phyloP scores from a whole-genome alignment of 805 yeast genomes.

The Metschnikowia aberdeeniae region DNA sequence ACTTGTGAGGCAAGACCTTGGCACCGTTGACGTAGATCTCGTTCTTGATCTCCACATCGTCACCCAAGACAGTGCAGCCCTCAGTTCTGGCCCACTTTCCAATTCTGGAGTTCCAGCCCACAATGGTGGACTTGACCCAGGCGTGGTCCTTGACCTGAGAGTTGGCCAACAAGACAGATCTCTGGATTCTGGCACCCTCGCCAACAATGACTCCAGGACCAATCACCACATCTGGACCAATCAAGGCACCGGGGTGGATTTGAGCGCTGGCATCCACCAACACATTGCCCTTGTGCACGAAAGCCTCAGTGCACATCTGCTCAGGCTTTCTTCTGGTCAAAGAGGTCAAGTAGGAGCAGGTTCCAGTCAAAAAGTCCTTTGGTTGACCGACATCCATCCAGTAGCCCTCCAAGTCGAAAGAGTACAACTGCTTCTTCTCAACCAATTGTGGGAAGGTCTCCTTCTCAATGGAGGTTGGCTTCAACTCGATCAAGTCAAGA shows the following conservation, averaged over 20 bases:
- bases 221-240: slow-evolving; percentile 96
- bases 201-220: slow-evolving; percentile 96
- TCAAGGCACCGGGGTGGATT: slow-evolving; percentile 87
- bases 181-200: slow-evolving; percentile 97
- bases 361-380: slow-evolving; percentile 97
- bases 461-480: slow-evolving; percentile 99
- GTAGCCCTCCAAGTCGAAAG: slow-evolving; percentile 97
- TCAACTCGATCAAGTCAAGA: slow-evolving; percentile 92
- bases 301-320: slow-evolving; percentile 61
- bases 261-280: slow-evolving; percentile 93
- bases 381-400: slow-evolving; percentile 99
- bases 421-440: slow-evolving; percentile 81
- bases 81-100: slow-evolving; percentile 99
- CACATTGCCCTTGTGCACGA: slow-evolving; percentile 87
- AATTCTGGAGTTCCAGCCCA: slow-evolving; percentile 98
- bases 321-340: slow-evolving; percentile 76
- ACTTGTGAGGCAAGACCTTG: slow-evolving; percentile 97
- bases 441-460: slow-evolving; percentile 98
- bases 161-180: slow-evolving; percentile 89
- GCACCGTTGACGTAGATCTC: slow-evolving; percentile 99
- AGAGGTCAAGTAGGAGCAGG: slow-evolving; percentile 85
- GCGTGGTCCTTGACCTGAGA: slow-evolving; percentile 95
- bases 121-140: slow-evolving; percentile 94
- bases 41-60: slow-evolving; percentile 96
- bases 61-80: slow-evolving; percentile 97